A percentile compares a stretch with the other conserved stretches of the same genome.
Evolutionary conservation across 148 eudicot species (phyloP).

Genomic region (Fagopyrum esculentum): DNA sequence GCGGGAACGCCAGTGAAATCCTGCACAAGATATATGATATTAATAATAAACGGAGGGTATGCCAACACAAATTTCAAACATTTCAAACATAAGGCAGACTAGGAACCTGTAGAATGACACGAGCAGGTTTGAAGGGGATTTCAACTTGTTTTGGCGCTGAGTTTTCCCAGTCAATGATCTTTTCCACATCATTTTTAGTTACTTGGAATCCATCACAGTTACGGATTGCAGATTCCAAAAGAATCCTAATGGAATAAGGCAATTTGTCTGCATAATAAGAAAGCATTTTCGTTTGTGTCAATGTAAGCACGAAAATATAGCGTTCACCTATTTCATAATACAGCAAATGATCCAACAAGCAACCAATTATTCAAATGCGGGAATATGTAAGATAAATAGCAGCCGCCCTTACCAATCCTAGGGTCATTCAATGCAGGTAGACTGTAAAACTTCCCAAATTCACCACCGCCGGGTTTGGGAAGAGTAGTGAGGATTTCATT

Average conservation of each 20-base stretch:
- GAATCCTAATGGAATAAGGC: conserved; percentile 83
- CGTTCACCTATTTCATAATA: neutral
- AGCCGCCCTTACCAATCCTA: conserved; percentile 47
- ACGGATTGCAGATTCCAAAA: conserved; percentile 85
- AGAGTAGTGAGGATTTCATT: conserved; percentile 68
- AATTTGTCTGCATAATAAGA: conserved; percentile 45
- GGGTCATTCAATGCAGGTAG: conserved; percentile 94
- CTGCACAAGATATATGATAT: conserved; percentile 26
- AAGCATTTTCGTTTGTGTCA: neutral
- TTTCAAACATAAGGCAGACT: neutral
- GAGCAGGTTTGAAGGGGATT: conserved; percentile 95
- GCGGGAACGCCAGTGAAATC: conserved; percentile 97
- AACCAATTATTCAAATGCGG: neutral
- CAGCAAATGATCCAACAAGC: neutral
- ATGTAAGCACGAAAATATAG: neutral
- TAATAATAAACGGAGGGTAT: neutral
- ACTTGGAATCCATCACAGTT: conserved; percentile 96
- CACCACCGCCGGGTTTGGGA: conserved; percentile 98
- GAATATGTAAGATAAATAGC: neutral
- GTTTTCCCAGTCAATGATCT: conserved; percentile 95
- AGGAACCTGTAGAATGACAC: conserved; percentile 83
- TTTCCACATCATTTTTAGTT: conserved; percentile 75
- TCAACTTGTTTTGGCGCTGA: conserved; percentile 84
- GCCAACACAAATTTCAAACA: neutral
- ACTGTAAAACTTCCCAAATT: conserved; percentile 90